Conservation (phyloP, 2,329 filamentous ascomycete genomes). For the Paracorniculantispora psalliotae region DNA sequence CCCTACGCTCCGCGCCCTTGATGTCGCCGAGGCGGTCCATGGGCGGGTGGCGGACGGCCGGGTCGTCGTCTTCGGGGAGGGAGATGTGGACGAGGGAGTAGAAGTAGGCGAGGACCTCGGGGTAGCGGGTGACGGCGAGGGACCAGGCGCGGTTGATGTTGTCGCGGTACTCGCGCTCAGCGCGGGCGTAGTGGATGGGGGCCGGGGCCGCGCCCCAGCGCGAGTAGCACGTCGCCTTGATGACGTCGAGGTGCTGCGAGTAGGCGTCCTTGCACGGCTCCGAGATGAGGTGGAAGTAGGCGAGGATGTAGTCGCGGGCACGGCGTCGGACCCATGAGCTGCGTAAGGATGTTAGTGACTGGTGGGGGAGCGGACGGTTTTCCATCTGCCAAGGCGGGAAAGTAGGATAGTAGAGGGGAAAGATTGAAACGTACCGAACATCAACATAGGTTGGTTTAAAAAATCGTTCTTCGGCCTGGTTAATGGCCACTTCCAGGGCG, state of each 20-base stretch:
- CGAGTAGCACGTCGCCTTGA: slow-evolving; percentile 51
- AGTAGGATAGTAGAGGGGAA: neutral
- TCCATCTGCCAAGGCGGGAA: too few relatives aligned
- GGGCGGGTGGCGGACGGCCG: slow-evolving; percentile 55
- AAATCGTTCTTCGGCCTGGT: slow-evolving; percentile 58
- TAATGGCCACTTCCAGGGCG: slow-evolving; percentile 57
- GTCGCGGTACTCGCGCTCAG: slow-evolving; percentile 61
- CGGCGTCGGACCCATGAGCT: slow-evolving; percentile 61
- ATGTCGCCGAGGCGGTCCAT: slow-evolving; percentile 48
- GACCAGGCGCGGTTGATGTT: slow-evolving; percentile 79
- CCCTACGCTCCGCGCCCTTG: slow-evolving; percentile 39
- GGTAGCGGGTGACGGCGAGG: slow-evolving; percentile 68
- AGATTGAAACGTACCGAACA: slow-evolving; percentile 48
- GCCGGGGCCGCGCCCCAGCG: slow-evolving; percentile 55
- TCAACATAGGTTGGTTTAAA: slow-evolving; percentile 59
- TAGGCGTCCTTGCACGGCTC: slow-evolving; percentile 57
- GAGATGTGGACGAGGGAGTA: slow-evolving; percentile 64
- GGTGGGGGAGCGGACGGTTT: neutral
- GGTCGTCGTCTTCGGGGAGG: slow-evolving; percentile 58
- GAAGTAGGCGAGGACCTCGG: slow-evolving; percentile 78
- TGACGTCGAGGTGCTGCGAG: slow-evolving; percentile 48
- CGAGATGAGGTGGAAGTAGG: slow-evolving; percentile 58
- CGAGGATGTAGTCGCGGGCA: slow-evolving; percentile 63
- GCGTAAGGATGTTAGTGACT: neutral
- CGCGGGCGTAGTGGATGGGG: slow-evolving; percentile 57